Percentiles rank a stretch among this genome's conserved stretches.
These are phyloP conservation scores for Penicillium argentinense DNA, from an alignment of 495 filamentous ascomycete genomes.

Conservation along the genomic window DNA sequence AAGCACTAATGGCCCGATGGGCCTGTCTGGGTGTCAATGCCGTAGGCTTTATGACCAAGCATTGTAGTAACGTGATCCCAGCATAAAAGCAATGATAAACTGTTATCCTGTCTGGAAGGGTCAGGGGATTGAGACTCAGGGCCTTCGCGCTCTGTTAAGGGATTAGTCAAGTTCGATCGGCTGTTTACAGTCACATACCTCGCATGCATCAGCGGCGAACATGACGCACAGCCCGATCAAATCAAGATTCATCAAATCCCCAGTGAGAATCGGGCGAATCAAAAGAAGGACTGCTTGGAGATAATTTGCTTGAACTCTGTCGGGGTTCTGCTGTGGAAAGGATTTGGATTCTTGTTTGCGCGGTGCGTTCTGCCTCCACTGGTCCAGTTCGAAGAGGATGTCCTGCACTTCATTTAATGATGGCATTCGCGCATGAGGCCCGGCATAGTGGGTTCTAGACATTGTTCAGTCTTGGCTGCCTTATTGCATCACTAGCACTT, in stretches of 20 bases:
- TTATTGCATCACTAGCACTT: not conserved
- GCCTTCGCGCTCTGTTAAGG: conserved; percentile 7
- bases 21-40: conserved; percentile 4
- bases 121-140: conserved; percentile 9
- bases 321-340: conserved; percentile 14
- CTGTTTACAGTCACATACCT: too few species aligned
- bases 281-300: conserved; percentile 9
- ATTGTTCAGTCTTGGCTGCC: not conserved
- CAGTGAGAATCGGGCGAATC: conserved; percentile 6
- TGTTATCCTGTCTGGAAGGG: conserved; percentile 10
- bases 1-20: conserved; percentile 13
- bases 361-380: conserved; percentile 9
- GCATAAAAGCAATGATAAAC: conserved; percentile 17
- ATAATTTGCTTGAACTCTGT: conserved; percentile 15
- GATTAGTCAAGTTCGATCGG: conserved; percentile 1
- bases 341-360: conserved; percentile 3
- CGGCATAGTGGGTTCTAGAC: conserved; percentile 9
- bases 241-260: conserved; percentile 2
- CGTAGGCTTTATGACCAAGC: conserved; percentile 9
- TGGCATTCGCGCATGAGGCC: conserved; percentile 6
- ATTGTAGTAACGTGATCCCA: conserved; percentile 11
- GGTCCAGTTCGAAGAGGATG: conserved; percentile 6
- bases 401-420: conserved; percentile 7
- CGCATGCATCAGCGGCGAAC: conserved; percentile 11
- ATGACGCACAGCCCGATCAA: conserved; percentile 10